Base-by-base conservation (phyloP, 176 grass and related monocot species). In the Cocos nucifera region DNA sequence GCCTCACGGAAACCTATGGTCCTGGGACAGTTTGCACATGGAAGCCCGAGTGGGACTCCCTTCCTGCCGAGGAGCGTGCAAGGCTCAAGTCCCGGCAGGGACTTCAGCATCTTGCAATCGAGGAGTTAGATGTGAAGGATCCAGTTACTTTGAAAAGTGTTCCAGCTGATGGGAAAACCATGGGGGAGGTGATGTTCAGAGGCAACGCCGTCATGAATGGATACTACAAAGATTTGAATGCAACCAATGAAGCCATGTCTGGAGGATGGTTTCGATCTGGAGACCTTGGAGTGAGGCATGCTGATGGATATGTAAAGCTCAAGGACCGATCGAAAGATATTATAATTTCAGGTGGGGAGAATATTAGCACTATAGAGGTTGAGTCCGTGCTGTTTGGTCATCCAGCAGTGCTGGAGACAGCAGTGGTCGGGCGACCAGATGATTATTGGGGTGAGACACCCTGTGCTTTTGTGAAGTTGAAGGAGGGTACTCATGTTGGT, bases 401-500 rank as follows among this genome's bases (percentile, higher is more conserved):
- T 65, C 86, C 83, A 22, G 84, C 78, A 0, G 81, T 97, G 22
- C 57, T 68, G 2, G 92, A 97, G 25, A 83, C 78, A 3, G 92
- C 92, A 0, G 92, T 91, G 0, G 92, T 97, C 0, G 92, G 75
- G 0, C 56, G 76, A 14, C 92, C 92, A 0, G 83, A 97, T 60
- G 71, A 88, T 16, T 72, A 88, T 69, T 97, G 92, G 92, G 92
- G 87, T 19, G 87, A 97, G 85, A 97, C 87, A 50, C 87, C 87
- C 17, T 91, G 92, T 61, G 92, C 92, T 32, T 97, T 97, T 50
- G 81, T 91, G 2, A 75, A 53, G 54, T 64, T 73, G 52, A 90
- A 49, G 69, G 71, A 78, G 0, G 82, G 62, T 15, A 20, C 6
- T 1, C 17, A 25, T n/a, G 19, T 48, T 21, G 35, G 5, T 1